phyloP scores from a whole-genome alignment of 2,329 filamentous ascomycete species.

The Lecanicillium sp. region DNA sequence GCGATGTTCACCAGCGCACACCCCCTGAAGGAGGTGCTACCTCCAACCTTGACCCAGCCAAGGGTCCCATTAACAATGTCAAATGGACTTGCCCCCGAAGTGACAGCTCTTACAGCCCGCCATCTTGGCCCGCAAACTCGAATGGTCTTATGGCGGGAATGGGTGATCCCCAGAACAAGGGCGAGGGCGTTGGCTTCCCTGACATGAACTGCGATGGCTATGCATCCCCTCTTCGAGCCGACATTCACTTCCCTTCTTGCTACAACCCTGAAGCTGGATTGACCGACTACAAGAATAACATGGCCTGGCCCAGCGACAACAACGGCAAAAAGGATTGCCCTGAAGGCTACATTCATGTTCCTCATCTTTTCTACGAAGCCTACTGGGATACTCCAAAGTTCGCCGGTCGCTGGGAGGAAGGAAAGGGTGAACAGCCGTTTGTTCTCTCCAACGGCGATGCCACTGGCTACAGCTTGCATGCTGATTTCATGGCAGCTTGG shows the following conservation, averaged over 20 bases:
- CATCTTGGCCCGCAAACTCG: constrained; percentile 45
- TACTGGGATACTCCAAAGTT: constrained; percentile 53
- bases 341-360: constrained; percentile 43
- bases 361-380: constrained; percentile 50
- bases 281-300: constrained; percentile 54
- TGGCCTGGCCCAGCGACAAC: constrained; percentile 48
- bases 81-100: constrained; percentile 54
- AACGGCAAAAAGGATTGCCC: constrained; percentile 47
- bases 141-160: constrained; percentile 49
- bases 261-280: constrained; percentile 58
- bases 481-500: constrained; percentile 69
- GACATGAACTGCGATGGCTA: constrained; percentile 57
- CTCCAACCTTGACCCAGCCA: constrained; percentile 40
- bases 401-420: constrained; percentile 41
- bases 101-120: constrained; percentile 34
- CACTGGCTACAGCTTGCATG: constrained; percentile 63
- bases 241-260: constrained; percentile 67
- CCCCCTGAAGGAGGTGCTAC: constrained; percentile 45
- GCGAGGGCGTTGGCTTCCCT: constrained; percentile 58
- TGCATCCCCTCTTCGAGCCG: constrained; percentile 53
- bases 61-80: constrained; percentile 43
- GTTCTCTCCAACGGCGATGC: constrained; percentile 61
- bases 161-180: constrained; percentile 43
- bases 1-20: constrained; percentile 49
- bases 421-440: constrained; percentile 52